phyloP scores from a whole-genome alignment of 2,329 filamentous ascomycete genomes.

The Calonectria crousiana region DNA sequence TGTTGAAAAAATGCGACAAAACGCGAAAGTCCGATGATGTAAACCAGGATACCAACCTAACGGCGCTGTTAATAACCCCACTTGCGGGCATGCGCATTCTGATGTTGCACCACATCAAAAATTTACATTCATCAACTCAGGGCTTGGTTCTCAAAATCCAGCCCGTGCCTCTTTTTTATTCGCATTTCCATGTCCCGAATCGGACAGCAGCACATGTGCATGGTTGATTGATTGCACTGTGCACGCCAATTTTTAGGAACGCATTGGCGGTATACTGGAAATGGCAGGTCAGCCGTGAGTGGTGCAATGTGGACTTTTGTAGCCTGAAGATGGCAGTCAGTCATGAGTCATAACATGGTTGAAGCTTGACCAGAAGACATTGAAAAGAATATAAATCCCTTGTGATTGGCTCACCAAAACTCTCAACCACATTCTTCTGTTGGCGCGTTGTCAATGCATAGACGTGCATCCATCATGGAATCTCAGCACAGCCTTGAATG shows the following conservation, averaged over 20 bases:
- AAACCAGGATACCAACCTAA: not conserved
- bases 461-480: conserved; percentile 34
- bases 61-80: not conserved
- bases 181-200: not conserved
- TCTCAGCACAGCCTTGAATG: conserved; percentile 41
- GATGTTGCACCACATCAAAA: not conserved
- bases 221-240: not conserved
- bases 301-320: conserved; percentile 15
- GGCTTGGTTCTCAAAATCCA: not conserved
- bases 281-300: not conserved
- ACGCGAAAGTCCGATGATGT: not conserved
- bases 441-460: not conserved
- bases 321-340: not conserved
- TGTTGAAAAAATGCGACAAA: conserved; percentile 6
- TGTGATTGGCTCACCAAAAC: not conserved
- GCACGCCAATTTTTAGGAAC: conserved; percentile 9
- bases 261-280: not conserved
- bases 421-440: not conserved
- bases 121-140: not conserved
- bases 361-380: not conserved
- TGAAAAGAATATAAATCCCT: not conserved
- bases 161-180: not conserved
- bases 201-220: not conserved
- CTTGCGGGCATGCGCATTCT: not conserved
- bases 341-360: conserved; percentile 6